These are phyloP conservation scores for Neurospora sp. DNA, from an alignment of 2,329 filamentous ascomycete genomes.

Conservation along the genomic window DNA sequence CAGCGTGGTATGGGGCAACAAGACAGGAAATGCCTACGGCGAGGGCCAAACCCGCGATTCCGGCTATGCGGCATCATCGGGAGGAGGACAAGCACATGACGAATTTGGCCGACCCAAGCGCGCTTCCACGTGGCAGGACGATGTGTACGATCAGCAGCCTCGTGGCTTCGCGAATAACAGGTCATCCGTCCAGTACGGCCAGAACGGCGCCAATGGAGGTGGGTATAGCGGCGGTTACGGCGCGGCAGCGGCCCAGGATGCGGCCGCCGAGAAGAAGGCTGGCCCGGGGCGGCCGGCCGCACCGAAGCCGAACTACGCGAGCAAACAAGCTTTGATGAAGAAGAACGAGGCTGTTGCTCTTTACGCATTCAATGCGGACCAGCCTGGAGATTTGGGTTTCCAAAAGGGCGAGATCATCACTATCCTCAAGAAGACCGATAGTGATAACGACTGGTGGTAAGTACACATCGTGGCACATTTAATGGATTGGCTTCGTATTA, in stretches of 20 bases:
- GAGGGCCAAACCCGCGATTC: slow-evolving; percentile 45
- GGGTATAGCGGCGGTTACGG: slow-evolving; percentile 25
- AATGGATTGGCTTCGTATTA: background rate
- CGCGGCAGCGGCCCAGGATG: slow-evolving; percentile 29
- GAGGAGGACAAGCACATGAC: slow-evolving; percentile 33
- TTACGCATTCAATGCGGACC: slow-evolving; percentile 90
- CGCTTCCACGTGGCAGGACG: slow-evolving; percentile 65
- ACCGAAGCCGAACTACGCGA: slow-evolving; percentile 76
- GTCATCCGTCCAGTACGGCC: background rate
- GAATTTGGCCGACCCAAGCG: slow-evolving; percentile 50
- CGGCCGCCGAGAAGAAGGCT: slow-evolving; percentile 31
- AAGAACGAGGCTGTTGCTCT: slow-evolving; percentile 82
- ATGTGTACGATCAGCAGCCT: slow-evolving; percentile 56
- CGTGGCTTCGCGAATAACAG: slow-evolving; percentile 16
- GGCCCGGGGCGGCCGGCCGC: slow-evolving; percentile 73
- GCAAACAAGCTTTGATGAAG: slow-evolving; percentile 45
- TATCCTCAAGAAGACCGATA: slow-evolving; percentile 88
- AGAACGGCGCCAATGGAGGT: background rate
- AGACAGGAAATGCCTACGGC: slow-evolving; percentile 59
- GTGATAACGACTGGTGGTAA: slow-evolving; percentile 89
- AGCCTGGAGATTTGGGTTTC: slow-evolving; percentile 85
- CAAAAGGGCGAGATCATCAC: slow-evolving; percentile 97
- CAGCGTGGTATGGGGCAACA: slow-evolving; percentile 67
- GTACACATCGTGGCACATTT: slow-evolving; percentile 22
- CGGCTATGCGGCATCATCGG: slow-evolving; percentile 11